Conservation (phyloP, 2,329 filamentous ascomycete species). For the Curvularia eragrostidis region DNA sequence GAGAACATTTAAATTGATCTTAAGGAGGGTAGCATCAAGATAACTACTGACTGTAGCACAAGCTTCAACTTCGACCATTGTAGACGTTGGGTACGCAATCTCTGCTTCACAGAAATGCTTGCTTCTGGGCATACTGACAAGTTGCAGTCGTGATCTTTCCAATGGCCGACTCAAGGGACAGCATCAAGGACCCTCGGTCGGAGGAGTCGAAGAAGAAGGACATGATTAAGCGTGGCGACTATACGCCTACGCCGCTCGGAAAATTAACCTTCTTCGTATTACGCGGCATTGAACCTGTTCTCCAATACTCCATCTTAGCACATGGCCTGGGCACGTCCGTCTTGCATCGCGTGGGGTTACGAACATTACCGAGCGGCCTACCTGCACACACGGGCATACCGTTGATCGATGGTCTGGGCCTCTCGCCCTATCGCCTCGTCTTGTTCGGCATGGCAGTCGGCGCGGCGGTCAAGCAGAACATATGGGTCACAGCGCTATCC, state of each 20-base stretch:
- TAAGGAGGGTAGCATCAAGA: neutral
- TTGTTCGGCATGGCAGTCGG: constrained; percentile 62
- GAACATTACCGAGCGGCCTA: constrained; percentile 52
- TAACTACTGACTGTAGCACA: neutral
- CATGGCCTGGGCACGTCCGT: constrained; percentile 51
- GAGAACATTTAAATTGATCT: neutral
- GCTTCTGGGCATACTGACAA: neutral
- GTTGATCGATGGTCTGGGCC: constrained; percentile 52
- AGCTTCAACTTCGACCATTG: neutral
- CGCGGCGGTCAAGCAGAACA: constrained; percentile 62
- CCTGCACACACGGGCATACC: constrained; percentile 50
- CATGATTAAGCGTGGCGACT: constrained; percentile 52
- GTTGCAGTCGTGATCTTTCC: neutral
- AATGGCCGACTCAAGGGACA: constrained; percentile 1
- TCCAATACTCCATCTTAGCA: constrained; percentile 60
- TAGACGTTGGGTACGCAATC: neutral
- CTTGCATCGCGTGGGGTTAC: constrained; percentile 56
- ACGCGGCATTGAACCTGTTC: constrained; percentile 55
- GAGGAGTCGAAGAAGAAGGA: constrained; percentile 42
- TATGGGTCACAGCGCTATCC: constrained; percentile 58
- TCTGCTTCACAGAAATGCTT: neutral
- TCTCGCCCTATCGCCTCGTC: constrained; percentile 60
- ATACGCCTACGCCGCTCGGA: constrained; percentile 50
- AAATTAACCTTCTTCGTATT: constrained; percentile 54
- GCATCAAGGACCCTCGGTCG: constrained; percentile 32